Percentiles rank a stretch among this genome's conserved stretches.
Evolutionary conservation across 1,284 basidiomycete species (phyloP).

Genomic region (Vanrija humicola): DNA sequence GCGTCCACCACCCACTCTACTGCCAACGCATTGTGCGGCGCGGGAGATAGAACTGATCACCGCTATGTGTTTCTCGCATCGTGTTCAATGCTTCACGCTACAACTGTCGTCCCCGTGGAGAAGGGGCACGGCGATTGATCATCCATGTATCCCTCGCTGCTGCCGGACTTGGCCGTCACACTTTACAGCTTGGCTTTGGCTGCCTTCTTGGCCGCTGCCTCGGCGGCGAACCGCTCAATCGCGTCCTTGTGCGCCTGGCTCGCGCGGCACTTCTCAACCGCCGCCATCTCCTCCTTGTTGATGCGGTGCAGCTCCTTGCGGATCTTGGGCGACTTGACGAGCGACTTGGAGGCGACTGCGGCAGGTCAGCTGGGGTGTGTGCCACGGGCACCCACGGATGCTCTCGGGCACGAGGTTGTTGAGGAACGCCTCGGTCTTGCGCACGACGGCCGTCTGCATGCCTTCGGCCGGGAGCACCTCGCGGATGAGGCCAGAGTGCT

Average conservation of each 20-base stretch:
- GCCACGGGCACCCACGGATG: neutral
- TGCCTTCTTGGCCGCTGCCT: slow-evolving; percentile 7
- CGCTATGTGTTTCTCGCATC: too few relatives aligned
- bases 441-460: neutral
- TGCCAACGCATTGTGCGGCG: too few relatives aligned
- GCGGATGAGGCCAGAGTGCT: neutral
- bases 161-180: too few relatives aligned
- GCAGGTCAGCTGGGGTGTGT: neutral
- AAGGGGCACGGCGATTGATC: too few relatives aligned
- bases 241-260: slow-evolving; percentile 12
- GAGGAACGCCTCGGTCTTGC: neutral
- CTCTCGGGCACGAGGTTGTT: neutral
- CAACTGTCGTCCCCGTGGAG: too few relatives aligned
- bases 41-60: too few relatives aligned
- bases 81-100: too few relatives aligned
- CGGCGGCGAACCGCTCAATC: slow-evolving; percentile 6
- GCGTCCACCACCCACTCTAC: too few relatives aligned
- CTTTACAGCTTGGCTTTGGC: slow-evolving; percentile 8
- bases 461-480: neutral
- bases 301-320: neutral
- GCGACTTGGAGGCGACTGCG: slow-evolving; percentile 1
- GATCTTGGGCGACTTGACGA: too few relatives aligned
- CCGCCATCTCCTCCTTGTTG: slow-evolving; percentile 13
- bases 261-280: slow-evolving; percentile 5
- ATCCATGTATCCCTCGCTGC: too few relatives aligned